These are phyloP conservation scores for Pyricularia sp. DNA, from an alignment of 2,329 filamentous ascomycete species.

Conservation along the genomic window DNA sequence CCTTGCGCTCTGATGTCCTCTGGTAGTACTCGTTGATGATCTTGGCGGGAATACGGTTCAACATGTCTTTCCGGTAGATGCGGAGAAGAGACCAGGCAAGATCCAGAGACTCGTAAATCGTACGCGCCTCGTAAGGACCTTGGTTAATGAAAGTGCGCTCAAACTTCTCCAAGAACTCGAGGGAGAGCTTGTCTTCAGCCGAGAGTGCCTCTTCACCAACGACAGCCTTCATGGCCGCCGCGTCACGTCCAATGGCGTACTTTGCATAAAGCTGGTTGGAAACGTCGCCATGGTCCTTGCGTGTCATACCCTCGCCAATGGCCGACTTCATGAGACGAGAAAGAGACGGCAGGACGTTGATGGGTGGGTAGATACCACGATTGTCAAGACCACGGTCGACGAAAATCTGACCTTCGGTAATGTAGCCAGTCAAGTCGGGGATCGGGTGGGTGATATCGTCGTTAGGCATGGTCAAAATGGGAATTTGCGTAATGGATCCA, in stretches of 20 bases:
- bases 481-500: slow-evolving; percentile 97
- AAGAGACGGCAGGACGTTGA: slow-evolving; percentile 94
- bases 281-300: slow-evolving; percentile 93
- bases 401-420: slow-evolving; percentile 98
- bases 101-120: slow-evolving; percentile 87
- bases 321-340: slow-evolving; percentile 99
- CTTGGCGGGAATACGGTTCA: slow-evolving; percentile 87
- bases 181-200: slow-evolving; percentile 91
- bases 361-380: slow-evolving; percentile 95
- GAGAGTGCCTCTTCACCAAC: slow-evolving; percentile 96
- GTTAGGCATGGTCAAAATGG: slow-evolving; percentile 98
- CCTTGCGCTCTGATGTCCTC: slow-evolving; percentile 49
- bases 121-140: slow-evolving; percentile 81
- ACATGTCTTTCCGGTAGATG: slow-evolving; percentile 94
- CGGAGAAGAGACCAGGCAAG: slow-evolving; percentile 91
- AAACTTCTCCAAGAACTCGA: slow-evolving; percentile 98
- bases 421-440: slow-evolving; percentile 96
- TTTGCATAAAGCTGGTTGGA: slow-evolving; percentile 99
- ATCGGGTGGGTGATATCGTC: slow-evolving; percentile 99
- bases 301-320: slow-evolving; percentile 93
- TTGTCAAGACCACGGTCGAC: slow-evolving; percentile 88
- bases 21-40: slow-evolving; percentile 74
- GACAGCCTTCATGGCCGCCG: slow-evolving; percentile 97
- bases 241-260: slow-evolving; percentile 97
- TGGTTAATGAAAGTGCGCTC: slow-evolving; percentile 91